Evolutionary conservation across 1,139 yeast species (phyloP), one percentile per base, ranked within the genome.

Genomic region (Geotrichum citri-aurantii): DNA sequence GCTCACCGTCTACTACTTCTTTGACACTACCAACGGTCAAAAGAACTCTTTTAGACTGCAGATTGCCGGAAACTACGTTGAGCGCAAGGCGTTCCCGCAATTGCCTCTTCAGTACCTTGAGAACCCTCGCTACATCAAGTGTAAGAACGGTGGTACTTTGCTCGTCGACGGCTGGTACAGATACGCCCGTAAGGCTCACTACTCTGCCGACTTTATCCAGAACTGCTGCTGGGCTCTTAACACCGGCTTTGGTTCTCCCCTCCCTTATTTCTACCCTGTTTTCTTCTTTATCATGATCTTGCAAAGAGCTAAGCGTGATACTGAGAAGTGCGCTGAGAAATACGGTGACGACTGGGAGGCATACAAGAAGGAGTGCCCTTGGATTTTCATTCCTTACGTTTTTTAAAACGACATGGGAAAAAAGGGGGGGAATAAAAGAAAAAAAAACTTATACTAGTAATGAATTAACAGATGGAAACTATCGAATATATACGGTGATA

Each of bases 241-340:
- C 64, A 90, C 97, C 73, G 99, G 99, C 1, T 84, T 85, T 72
- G 79, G 78, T 48, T 88, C 96, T 4, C 89, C 93, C 55, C 83
- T 93, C 78, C 97, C 97, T 52, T 93, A 96, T 93, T 93, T 93
- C 76, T 93, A 88, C 83, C 98, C 99, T 1, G 76, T 79, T 44
- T 93, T 93, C 78, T 93, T 91, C 82, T 82, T 91, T 63, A 77
- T 86, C 66, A 97, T 91, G 63, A 82, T 93, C 71, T 74, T 86
- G 56, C 99, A 93, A 74, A 86, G 99, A 74, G 91, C 96, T 46
- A 73, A 77, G 64, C 86, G 99, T 75, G 99, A 93, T 75, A 82
- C 85, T 65, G 81, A 83, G 65, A 90, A 93, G 74, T 90, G 97
- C 74, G 81, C 79, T 66, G 80, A 76, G 72, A 93, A 93, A 77